Evolutionary conservation across 148 eudicot species (phyloP).

Genomic region (Pouteria glomerata): DNA sequence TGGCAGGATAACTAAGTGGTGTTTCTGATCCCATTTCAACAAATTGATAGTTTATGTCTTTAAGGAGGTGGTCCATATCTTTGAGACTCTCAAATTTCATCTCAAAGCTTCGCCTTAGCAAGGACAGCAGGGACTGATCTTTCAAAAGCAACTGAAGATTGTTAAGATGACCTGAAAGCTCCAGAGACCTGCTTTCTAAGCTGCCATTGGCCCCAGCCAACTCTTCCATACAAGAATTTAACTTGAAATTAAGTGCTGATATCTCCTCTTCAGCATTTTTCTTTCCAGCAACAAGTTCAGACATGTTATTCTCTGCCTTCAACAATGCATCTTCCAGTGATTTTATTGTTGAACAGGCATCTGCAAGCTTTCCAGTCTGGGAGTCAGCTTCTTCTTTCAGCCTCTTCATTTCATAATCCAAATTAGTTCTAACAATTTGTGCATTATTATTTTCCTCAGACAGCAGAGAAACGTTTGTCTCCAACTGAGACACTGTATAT

Average conservation of each 20-base stretch:
- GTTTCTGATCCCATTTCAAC: conserved; percentile 35
- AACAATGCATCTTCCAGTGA: conserved; percentile 53
- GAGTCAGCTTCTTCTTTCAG: conserved; percentile 58
- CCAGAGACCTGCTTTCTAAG: conserved; percentile 43
- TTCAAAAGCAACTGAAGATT: conserved; percentile 47
- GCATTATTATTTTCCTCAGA: too few species aligned
- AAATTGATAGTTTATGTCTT: conserved; percentile 38
- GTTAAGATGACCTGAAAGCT: conserved; percentile 53
- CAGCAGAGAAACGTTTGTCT: conserved; percentile 39
- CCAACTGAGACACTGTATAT: conserved; percentile 44
- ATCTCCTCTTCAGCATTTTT: conserved; percentile 54
- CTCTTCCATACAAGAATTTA: conserved; percentile 68
- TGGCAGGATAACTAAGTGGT: conserved; percentile 20
- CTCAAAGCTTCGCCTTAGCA: conserved; percentile 38
- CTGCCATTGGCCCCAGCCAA: conserved; percentile 58
- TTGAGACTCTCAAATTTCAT: conserved; percentile 48
- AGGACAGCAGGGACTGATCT: conserved; percentile 52
- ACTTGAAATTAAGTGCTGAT: conserved; percentile 44
- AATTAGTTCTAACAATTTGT: neutral
- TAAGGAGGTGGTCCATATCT: conserved; percentile 54
- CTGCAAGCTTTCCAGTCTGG: conserved; percentile 47
- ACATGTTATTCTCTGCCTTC: conserved; percentile 43
- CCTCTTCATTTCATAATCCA: conserved; percentile 42
- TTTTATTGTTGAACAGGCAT: conserved; percentile 38
- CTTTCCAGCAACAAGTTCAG: conserved; percentile 52